Percentiles rank a stretch among this genome's conserved stretches.
Evolutionary conservation across 176 grass and related monocot species (phyloP).

Genomic region (Poa pratensis): DNA sequence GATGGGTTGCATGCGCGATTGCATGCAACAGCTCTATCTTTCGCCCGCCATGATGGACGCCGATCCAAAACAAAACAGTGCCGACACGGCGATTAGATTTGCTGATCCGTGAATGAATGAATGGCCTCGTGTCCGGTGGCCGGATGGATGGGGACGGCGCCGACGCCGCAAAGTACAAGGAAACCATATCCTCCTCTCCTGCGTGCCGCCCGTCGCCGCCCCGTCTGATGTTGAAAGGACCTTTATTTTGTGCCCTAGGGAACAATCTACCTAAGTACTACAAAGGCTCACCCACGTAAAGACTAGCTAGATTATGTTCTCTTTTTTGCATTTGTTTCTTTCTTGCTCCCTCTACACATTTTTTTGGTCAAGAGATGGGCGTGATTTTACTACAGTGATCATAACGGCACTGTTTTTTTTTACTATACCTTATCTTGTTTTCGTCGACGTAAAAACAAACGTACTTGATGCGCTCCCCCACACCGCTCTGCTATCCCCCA

Average conservation of each 20-base stretch:
- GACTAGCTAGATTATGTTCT: background rate
- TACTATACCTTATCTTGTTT: background rate
- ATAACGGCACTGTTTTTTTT: slow-evolving; percentile 17
- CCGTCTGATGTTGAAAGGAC: background rate
- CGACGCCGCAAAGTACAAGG: slow-evolving; percentile 8
- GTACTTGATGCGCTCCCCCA: slow-evolving; percentile 26
- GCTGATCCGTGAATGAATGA: slow-evolving; percentile 23
- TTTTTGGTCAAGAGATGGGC: background rate
- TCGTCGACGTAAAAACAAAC: background rate
- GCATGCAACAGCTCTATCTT: background rate
- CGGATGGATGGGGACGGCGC: background rate
- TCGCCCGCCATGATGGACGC: background rate
- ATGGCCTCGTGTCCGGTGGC: slow-evolving; percentile 3
- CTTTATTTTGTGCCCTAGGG: background rate
- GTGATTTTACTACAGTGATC: background rate
- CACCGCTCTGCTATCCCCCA: slow-evolving; percentile 22
- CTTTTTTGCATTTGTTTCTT: background rate
- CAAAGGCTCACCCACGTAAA: background rate
- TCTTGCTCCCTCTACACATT: no score
- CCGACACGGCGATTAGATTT: slow-evolving; percentile 35
- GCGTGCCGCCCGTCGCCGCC: background rate
- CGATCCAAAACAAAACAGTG: slow-evolving; percentile 47
- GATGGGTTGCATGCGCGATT: background rate
- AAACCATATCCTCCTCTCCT: background rate
- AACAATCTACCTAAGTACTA: background rate